phyloP scores from a whole-genome alignment of 106 monocot species.

The Platanthera guangdongensis region DNA sequence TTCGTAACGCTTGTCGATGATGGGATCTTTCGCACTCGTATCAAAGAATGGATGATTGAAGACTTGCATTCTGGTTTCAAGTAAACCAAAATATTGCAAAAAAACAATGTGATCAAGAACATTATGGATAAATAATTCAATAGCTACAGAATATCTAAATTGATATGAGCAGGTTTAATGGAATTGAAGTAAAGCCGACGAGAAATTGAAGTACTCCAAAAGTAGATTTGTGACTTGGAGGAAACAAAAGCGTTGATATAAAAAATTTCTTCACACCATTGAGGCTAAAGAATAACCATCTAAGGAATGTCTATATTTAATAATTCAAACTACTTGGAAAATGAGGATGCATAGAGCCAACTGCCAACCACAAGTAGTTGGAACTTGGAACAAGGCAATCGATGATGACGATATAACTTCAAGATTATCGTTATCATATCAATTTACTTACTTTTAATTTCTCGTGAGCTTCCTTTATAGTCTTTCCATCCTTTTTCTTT shows the following conservation, averaged over 20 bases:
- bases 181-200: background rate
- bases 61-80: background rate
- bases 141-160: background rate
- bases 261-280: background rate
- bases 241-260: background rate
- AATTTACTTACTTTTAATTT: slow-evolving; percentile 65
- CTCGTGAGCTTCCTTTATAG: slow-evolving; percentile 98
- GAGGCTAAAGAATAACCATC: background rate
- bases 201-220: background rate
- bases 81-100: background rate
- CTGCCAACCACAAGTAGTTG: too few relatives aligned
- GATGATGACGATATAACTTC: too few relatives aligned
- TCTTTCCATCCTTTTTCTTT: slow-evolving; percentile 97
- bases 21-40: too few relatives aligned
- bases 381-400: too few relatives aligned
- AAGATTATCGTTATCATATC: background rate
- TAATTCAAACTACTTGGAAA: background rate
- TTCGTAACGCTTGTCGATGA: too few relatives aligned
- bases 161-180: background rate
- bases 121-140: background rate
- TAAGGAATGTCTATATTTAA: background rate
- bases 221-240: background rate
- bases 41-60: background rate
- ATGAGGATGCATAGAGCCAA: too few relatives aligned
- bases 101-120: background rate